Evolutionary conservation across 1,284 basidiomycete genomes (phyloP).

Genomic region (Malassezia caprae): DNA sequence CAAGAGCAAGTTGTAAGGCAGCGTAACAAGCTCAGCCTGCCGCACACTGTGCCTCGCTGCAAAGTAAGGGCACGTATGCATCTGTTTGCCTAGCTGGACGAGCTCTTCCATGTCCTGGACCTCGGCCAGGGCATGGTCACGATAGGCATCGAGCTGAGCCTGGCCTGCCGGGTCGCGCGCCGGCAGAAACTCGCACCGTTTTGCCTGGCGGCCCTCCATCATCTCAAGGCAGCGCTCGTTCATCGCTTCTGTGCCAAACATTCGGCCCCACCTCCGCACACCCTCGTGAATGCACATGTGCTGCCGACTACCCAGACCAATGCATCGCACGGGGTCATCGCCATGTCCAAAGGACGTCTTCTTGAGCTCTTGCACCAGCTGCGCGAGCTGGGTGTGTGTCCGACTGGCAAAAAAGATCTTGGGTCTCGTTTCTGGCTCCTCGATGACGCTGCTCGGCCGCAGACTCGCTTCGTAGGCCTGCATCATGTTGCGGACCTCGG

Average conservation of each 20-base stretch:
- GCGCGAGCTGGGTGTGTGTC: constrained; percentile 87
- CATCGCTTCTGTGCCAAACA: constrained; percentile 58
- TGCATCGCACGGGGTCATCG: constrained; percentile 20
- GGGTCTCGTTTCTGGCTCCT: constrained; percentile 32
- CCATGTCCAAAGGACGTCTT: constrained; percentile 55
- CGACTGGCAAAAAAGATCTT: constrained; percentile 80
- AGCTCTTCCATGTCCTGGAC: constrained; percentile 93
- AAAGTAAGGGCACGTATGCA: constrained; percentile 82
- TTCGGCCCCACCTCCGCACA: constrained; percentile 54
- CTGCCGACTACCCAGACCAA: constrained; percentile 68
- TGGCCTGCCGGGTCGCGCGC: constrained; percentile 47
- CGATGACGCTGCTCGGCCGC: constrained; percentile 31
- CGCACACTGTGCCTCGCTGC: constrained; percentile 74
- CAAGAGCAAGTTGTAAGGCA: constrained; percentile 87
- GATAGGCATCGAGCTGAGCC: constrained; percentile 64
- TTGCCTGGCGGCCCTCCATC: constrained; percentile 52
- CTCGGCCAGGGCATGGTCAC: constrained; percentile 67
- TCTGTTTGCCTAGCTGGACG: constrained; percentile 59
- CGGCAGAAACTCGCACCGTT: constrained; percentile 65
- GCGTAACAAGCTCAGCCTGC: constrained; percentile 79
- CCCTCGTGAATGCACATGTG: constrained; percentile 87
- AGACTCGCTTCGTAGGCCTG: constrained; percentile 45
- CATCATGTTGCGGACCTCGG: constrained; percentile 71
- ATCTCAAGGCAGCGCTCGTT: constrained; percentile 87
- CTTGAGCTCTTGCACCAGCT: constrained; percentile 74